Base-by-base conservation (phyloP, 345 rosid genomes). In the Lepidium sativum region DNA sequence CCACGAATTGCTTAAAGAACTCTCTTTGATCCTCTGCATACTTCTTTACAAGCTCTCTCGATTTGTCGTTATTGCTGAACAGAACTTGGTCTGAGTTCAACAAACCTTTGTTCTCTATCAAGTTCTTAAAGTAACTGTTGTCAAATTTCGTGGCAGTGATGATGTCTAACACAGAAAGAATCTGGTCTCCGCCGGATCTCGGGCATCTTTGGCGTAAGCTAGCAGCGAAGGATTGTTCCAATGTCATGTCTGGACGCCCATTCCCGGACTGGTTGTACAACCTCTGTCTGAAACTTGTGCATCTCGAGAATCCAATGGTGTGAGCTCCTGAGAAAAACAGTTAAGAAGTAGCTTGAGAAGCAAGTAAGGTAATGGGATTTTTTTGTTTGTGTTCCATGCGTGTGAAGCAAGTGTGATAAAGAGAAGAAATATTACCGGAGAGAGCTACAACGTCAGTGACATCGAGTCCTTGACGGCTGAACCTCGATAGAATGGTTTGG, bases 231-330 rank as follows among this genome's bases (percentile, higher is more conserved):
- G 86, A 77, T 50, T 67, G 75, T 69, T 89, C 84, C 9, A 89
- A 67, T 25, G 85, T 87, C 81, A n/a, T 63, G 78, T 89, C 97
- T 7, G 97, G 92, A 58, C 77, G 78, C 5, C 90, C 92, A 12
- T 87, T 84, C 44, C 94, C 97, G 14, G 83, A 78, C 63, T 85
- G 96, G 48, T 87, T 84, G 86, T 89, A 92, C 9, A 92, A 81
- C 54, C 97, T 89, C 80, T 92, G 97, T 75, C 96, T 83, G 83
- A 92, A 92, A 79, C 83, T 81, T 17, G 88, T 82, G 84, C 98
- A 89, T 62, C 94, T 77, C 11, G 97, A 63, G 74, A 84, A 75
- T 70, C 98, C 98, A 0, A 89, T 92, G 7, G 96, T 89, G 78
- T 92, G 98, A 70, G 96, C 87, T 70, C 98, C 98, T 92, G 72